Evolutionary conservation across 1,284 basidiomycete genomes (phyloP), one percentile per base, ranked within the genome.

Genomic region (Apiotrichum porosum): DNA sequence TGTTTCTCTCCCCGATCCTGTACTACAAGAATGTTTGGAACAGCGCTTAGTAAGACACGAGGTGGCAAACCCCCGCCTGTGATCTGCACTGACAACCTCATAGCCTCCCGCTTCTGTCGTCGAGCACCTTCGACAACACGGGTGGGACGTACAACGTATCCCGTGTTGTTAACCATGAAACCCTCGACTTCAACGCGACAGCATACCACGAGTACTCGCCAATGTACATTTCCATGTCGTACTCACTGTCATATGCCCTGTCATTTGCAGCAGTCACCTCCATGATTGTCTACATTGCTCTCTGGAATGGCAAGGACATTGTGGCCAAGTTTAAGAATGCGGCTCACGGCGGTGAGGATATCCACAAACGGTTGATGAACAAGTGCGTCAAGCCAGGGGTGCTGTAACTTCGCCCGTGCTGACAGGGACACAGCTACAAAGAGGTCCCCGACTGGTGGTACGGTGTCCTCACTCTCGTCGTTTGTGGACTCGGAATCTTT

Each of bases 401-500:
- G n/a, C n/a, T n/a, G n/a, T n/a, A n/a, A n/a, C n/a, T n/a, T n/a
- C n/a, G n/a, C n/a, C n/a, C n/a, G n/a, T n/a, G n/a, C n/a, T n/a
- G n/a, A n/a, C n/a, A n/a, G n/a, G n/a, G n/a, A n/a, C n/a, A n/a
- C n/a, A n/a, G n/a, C 9, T 94, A 94, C 68, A 73, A 79, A 1
- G 86, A 90, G 62, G 85, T 89, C n/a, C 87, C 88, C 1, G 74
- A 77, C 45, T 85, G 78, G 79, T 89, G 86, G 85, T 92, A 86
- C 68, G 75, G 63, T 12, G 52, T 80, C 44, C 79, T 71, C 26
- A 66, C 88, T 44, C 83, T 86, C 39, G 82, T 50, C 75, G 52
- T 79, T 21, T 12, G 88, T 56, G 75, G 81, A 26, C 55, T 74
- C 37, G 64, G 63, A 32, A 57, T 72, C 28, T 62, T 62, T 19